A percentile compares a stretch with the other conserved stretches of the same genome.
Evolutionary conservation across 169 alveolate genomes (phyloP).

Genomic region (Perkinsus olseni): DNA sequence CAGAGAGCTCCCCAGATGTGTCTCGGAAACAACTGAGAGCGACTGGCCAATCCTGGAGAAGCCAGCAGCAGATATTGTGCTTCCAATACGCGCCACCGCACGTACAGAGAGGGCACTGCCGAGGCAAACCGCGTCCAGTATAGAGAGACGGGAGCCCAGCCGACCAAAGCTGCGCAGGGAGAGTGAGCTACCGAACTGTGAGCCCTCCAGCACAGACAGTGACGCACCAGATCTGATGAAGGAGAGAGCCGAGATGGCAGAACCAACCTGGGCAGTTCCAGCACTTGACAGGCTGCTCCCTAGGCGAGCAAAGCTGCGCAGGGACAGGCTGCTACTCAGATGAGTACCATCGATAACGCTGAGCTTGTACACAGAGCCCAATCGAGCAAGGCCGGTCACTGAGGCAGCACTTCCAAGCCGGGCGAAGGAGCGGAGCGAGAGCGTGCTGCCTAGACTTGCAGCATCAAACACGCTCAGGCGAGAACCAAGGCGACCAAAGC

Average conservation of each 20-base stretch:
- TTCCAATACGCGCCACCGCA: background rate
- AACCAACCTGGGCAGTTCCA: background rate
- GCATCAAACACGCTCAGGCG: background rate
- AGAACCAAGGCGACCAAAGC: background rate
- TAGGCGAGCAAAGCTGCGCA: background rate
- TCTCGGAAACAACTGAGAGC: background rate
- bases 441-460: background rate
- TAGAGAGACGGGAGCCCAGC: background rate
- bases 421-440: background rate
- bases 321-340: background rate
- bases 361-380: background rate
- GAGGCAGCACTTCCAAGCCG: background rate
- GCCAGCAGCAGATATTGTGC: background rate
- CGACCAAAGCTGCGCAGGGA: background rate
- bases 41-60: background rate
- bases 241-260: background rate
- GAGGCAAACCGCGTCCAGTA: background rate
- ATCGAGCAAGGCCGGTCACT: background rate
- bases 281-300: background rate
- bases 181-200: background rate
- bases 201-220: background rate
- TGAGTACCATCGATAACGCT: background rate
- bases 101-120: constrained; percentile 12
- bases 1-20: background rate
- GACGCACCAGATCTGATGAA: background rate